Percentiles rank a stretch among this genome's conserved stretches.
These are phyloP conservation scores for Eragrostis tef DNA, from an alignment of 202 grass and related monocot species.

Conservation along the genomic window DNA sequence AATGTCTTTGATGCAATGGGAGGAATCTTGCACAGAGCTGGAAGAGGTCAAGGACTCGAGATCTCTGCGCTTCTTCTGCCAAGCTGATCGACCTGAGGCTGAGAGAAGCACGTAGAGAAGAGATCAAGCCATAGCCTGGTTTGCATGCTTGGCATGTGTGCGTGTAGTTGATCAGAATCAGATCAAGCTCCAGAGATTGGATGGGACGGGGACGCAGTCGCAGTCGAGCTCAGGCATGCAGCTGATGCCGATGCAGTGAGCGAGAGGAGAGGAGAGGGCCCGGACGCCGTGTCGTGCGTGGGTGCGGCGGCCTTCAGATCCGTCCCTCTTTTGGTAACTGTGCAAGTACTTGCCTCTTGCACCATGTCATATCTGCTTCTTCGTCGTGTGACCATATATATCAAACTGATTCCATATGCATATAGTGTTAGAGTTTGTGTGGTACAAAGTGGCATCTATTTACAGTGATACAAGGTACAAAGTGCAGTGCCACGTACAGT, in stretches of 20 bases:
- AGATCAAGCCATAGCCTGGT: neutral
- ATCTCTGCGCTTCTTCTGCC: constrained; percentile 41
- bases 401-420: neutral
- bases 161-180: constrained; percentile 17
- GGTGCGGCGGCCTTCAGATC: constrained; percentile 6
- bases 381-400: neutral
- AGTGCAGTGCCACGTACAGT: neutral
- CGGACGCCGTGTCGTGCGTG: constrained; percentile 43
- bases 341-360: constrained; percentile 13
- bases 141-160: constrained; percentile 15
- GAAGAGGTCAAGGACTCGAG: constrained; percentile 56
- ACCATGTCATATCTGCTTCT: neutral
- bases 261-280: constrained; percentile 4
- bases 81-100: neutral
- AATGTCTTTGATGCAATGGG: constrained; percentile 40
- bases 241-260: neutral
- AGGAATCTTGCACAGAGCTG: constrained; percentile 54
- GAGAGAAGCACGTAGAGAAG: no score
- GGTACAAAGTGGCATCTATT: neutral
- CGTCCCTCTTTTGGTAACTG: constrained; percentile 36
- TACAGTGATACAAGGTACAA: neutral
- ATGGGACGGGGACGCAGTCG: constrained; percentile 27
- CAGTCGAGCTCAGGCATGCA: constrained; percentile 16
- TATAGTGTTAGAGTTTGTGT: neutral
- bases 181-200: neutral